Conservation (phyloP, 2,329 filamentous ascomycete species). For the Exophiala sp. region DNA sequence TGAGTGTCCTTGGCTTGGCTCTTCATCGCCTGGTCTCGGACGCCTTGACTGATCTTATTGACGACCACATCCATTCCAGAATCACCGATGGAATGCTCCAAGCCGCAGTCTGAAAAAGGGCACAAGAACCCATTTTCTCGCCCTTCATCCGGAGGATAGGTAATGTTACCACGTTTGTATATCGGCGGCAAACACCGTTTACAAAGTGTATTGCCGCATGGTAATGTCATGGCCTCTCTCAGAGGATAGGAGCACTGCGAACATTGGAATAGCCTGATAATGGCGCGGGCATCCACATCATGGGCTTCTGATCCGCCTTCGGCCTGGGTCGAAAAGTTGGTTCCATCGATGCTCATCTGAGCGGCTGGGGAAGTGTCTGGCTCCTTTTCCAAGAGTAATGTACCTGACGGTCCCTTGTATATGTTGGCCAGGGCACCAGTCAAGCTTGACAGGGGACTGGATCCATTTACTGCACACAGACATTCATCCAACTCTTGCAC, state of each 20-base stretch:
- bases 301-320: conserved; percentile 43
- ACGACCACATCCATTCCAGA: conserved; percentile 72
- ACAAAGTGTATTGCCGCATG: conserved; percentile 76
- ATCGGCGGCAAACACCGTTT: conserved; percentile 64
- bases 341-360: conserved; percentile 27
- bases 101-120: conserved; percentile 59
- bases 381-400: neutral
- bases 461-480: conserved; percentile 11
- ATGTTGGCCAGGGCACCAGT: conserved; percentile 10
- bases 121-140: conserved; percentile 68
- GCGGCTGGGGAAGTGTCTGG: conserved; percentile 4
- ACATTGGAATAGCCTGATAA: conserved; percentile 74
- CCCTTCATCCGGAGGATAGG: conserved; percentile 65
- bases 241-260: conserved; percentile 64
- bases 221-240: conserved; percentile 64
- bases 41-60: conserved; percentile 60
- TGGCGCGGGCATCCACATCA: conserved; percentile 51
- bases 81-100: conserved; percentile 69
- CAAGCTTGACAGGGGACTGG: conserved; percentile 4
- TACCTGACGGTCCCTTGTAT: conserved; percentile 10
- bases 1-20: conserved; percentile 34
- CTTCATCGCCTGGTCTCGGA: conserved; percentile 50
- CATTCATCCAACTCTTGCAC: conserved; percentile 2
- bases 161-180: conserved; percentile 62
- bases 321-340: conserved; percentile 27